phyloP scores from a whole-genome alignment of 2,329 filamentous ascomycete genomes.

The Elsinoe fawcettii region DNA sequence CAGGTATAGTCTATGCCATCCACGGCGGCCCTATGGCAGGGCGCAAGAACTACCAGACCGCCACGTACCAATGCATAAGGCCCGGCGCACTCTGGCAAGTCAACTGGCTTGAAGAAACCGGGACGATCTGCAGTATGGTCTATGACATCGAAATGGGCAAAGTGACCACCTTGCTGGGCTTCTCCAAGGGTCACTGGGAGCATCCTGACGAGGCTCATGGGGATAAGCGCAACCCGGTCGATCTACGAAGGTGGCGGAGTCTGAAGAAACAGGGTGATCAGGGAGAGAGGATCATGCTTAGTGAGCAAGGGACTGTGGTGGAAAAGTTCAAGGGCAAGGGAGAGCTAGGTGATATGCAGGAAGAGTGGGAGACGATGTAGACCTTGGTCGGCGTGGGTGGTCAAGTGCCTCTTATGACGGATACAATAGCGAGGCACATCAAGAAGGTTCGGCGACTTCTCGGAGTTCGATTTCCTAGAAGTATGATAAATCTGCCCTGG shows the following conservation, averaged over 20 bases:
- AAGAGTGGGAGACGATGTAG: slow-evolving; percentile 28
- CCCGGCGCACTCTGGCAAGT: slow-evolving; percentile 53
- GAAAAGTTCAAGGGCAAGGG: slow-evolving; percentile 46
- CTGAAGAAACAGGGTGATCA: slow-evolving; percentile 45
- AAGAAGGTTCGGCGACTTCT: too few relatives aligned
- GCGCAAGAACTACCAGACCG: slow-evolving; percentile 46
- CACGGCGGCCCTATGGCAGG: slow-evolving; percentile 54
- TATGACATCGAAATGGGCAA: slow-evolving; percentile 46
- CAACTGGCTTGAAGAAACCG: slow-evolving; percentile 55
- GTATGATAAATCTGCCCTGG: background rate
- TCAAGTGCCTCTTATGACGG: too few relatives aligned
- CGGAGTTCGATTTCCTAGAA: background rate
- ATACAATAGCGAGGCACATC: too few relatives aligned
- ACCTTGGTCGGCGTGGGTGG: too few relatives aligned
- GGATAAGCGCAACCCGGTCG: slow-evolving; percentile 46
- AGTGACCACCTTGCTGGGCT: slow-evolving; percentile 47
- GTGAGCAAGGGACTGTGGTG: slow-evolving; percentile 47
- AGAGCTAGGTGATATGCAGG: slow-evolving; percentile 39
- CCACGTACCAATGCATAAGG: slow-evolving; percentile 50
- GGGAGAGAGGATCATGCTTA: slow-evolving; percentile 44
- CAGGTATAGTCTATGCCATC: slow-evolving; percentile 48
- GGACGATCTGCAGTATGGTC: slow-evolving; percentile 48
- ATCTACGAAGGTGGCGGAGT: slow-evolving; percentile 46
- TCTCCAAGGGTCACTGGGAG: slow-evolving; percentile 50
- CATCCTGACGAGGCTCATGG: slow-evolving; percentile 44